phyloP scores from a whole-genome alignment of 2,329 filamentous ascomycete species.

The Xylaria sp. region DNA sequence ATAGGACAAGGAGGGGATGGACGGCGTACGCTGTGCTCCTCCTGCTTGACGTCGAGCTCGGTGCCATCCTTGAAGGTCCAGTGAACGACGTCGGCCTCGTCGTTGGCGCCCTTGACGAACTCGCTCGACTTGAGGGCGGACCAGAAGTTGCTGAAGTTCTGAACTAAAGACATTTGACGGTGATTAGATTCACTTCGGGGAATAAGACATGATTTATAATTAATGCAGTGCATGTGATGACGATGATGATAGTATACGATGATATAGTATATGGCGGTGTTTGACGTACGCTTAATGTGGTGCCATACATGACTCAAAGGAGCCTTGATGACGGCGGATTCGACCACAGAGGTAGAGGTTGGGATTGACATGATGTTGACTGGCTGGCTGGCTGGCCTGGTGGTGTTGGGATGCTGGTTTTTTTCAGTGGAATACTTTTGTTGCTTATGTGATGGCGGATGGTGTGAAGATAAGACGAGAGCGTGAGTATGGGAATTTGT shows the following conservation, averaged over 20 bases:
- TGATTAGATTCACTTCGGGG: constrained; percentile 1
- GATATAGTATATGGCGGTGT: neutral
- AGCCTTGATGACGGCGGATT: constrained; percentile 75
- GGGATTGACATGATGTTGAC: constrained; percentile 62
- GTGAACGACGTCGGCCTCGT: constrained; percentile 74
- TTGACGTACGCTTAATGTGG: constrained; percentile 69
- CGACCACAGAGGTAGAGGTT: constrained; percentile 73
- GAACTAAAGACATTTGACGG: constrained; percentile 52
- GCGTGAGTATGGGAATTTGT: neutral
- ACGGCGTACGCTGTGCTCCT: constrained; percentile 74
- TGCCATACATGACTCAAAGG: constrained; percentile 77
- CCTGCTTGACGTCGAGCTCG: constrained; percentile 77
- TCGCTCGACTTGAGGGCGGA: constrained; percentile 70
- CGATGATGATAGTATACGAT: neutral
- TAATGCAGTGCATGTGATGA: neutral
- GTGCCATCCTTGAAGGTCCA: constrained; percentile 79
- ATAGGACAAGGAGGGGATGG: neutral
- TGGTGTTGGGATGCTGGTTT: constrained; percentile 5
- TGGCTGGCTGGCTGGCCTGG: neutral
- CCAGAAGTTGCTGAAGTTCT: constrained; percentile 76
- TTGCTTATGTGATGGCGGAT: neutral
- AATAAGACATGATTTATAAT: neutral
- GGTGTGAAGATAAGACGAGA: constrained; percentile 7
- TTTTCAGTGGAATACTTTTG: neutral
- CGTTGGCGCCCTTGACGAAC: constrained; percentile 69